Percentiles rank a stretch among this genome's conserved stretches.
These are phyloP conservation scores for Phaeomoniella chlamydospora DNA, from an alignment of 2,329 filamentous ascomycete species.

Conservation along the genomic window DNA sequence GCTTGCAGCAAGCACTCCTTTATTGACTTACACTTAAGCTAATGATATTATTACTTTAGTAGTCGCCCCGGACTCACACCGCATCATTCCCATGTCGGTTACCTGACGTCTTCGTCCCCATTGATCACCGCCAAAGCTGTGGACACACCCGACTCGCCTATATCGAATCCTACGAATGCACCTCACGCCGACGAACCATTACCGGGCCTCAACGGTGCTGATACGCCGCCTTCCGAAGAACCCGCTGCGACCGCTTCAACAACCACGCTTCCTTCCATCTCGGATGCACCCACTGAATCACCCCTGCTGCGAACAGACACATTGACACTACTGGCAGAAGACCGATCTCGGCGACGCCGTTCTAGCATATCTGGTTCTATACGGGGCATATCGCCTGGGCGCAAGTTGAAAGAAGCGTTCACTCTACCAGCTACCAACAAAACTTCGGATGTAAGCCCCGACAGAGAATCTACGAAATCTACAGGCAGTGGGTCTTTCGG, in stretches of 20 bases:
- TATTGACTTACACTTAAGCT: no score
- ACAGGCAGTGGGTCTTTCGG: slow-evolving; percentile 19
- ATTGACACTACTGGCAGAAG: slow-evolving; percentile 19
- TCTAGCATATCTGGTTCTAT: slow-evolving; percentile 15
- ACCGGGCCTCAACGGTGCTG: slow-evolving; percentile 4
- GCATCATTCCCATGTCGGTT: slow-evolving; percentile 51
- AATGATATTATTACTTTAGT: slow-evolving; percentile 15
- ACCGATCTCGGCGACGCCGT: slow-evolving; percentile 15
- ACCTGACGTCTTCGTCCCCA: slow-evolving; percentile 55
- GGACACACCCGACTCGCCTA: slow-evolving; percentile 15
- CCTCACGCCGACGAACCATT: slow-evolving; percentile 4
- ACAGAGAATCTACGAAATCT: slow-evolving; percentile 20
- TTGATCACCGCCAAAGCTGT: slow-evolving; percentile 43
- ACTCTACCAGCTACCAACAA: slow-evolving; percentile 35
- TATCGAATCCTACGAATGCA: background rate
- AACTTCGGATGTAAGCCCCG: slow-evolving; percentile 32
- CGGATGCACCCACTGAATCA: slow-evolving; percentile 29
- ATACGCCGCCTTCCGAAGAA: background rate
- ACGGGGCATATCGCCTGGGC: slow-evolving; percentile 54
- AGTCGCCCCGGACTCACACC: slow-evolving; percentile 35
- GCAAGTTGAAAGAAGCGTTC: slow-evolving; percentile 60
- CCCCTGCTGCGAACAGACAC: slow-evolving; percentile 13
- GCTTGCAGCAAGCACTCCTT: no score
- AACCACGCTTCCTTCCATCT: slow-evolving; percentile 9
- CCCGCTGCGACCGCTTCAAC: background rate